Evolutionary conservation across 2,329 filamentous ascomycete species (phyloP).

Genomic region (Cytospora chrysosperma): DNA sequence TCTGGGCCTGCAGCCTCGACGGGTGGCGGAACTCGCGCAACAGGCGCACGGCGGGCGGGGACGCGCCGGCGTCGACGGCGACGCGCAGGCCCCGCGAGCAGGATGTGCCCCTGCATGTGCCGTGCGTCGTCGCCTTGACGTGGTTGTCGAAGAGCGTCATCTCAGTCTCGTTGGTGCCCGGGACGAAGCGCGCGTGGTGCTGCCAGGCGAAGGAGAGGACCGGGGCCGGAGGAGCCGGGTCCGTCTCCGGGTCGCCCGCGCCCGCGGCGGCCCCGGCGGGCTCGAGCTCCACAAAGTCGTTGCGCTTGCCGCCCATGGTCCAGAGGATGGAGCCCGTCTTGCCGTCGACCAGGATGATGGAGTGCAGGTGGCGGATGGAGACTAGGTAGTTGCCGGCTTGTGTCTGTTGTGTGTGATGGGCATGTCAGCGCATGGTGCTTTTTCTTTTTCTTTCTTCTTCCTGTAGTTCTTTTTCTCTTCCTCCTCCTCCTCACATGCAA

Average conservation of each 20-base stretch:
- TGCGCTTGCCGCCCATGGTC: conserved; percentile 51
- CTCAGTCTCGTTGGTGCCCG: conserved; percentile 22
- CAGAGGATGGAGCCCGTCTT: conserved; percentile 48
- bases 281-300: conserved; percentile 39
- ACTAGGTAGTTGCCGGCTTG: conserved; percentile 51
- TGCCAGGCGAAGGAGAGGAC: conserved; percentile 41
- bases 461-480: too few species aligned
- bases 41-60: conserved; percentile 42
- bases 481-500: too few species aligned
- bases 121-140: conserved; percentile 33
- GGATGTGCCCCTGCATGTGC: conserved; percentile 32
- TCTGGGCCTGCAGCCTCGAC: conserved; percentile 35
- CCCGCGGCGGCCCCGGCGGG: background rate
- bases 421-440: background rate
- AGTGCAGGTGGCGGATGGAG: conserved; percentile 49
- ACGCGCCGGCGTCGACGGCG: conserved; percentile 35
- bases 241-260: too few species aligned
- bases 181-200: conserved; percentile 46
- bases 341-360: conserved; percentile 48
- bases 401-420: background rate
- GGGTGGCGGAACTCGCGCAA: conserved; percentile 40
- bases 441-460: background rate
- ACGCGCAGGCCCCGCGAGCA: conserved; percentile 37
- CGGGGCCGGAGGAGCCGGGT: background rate
- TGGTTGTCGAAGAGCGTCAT: conserved; percentile 49